A percentile compares a stretch with the other conserved stretches of the same genome.
Conservation (phyloP, 495 filamentous ascomycete species). For the Ramalina intermedia region DNA sequence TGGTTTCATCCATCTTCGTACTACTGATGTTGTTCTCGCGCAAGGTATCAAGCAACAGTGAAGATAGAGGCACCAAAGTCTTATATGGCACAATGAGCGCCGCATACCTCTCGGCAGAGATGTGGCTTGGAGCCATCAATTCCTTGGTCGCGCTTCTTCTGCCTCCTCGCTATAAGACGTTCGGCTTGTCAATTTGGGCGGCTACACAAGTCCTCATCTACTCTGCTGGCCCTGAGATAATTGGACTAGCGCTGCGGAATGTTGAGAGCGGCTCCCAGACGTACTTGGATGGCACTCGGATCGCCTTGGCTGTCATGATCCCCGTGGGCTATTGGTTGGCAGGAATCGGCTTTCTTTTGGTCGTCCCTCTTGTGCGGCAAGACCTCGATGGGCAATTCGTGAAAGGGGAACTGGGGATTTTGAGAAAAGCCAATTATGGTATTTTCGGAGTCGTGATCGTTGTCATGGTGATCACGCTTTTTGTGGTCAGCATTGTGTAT, state of each 20-base stretch:
- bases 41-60: slow-evolving; percentile 5
- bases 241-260: slow-evolving; percentile 16
- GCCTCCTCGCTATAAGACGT: slow-evolving; percentile 21
- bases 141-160: slow-evolving; percentile 16
- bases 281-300: slow-evolving; percentile 11
- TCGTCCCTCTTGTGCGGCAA: slow-evolving; percentile 10
- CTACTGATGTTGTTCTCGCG: slow-evolving; percentile 20
- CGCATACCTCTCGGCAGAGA: slow-evolving; percentile 21
- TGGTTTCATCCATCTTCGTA: slow-evolving; percentile 21
- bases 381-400: slow-evolving; percentile 13
- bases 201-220: slow-evolving; percentile 19
- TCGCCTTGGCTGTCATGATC: slow-evolving; percentile 18
- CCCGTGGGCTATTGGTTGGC: slow-evolving; percentile 19
- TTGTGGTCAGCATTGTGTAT: slow-evolving; percentile 12
- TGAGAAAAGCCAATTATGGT: slow-evolving; percentile 1
- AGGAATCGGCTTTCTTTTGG: slow-evolving; percentile 15
- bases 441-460: slow-evolving; percentile 4
- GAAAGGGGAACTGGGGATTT: background rate
- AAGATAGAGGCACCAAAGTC: slow-evolving; percentile 12
- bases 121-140: slow-evolving; percentile 20
- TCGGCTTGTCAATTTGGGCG: slow-evolving; percentile 18
- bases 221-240: slow-evolving; percentile 18
- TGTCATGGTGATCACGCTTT: slow-evolving; percentile 8
- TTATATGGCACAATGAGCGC: slow-evolving; percentile 19
- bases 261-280: slow-evolving; percentile 7